These are phyloP conservation scores for Rhizomucor miehei DNA, from an alignment of 371 early-diverging fungal genomes.

Conservation along the genomic window DNA sequence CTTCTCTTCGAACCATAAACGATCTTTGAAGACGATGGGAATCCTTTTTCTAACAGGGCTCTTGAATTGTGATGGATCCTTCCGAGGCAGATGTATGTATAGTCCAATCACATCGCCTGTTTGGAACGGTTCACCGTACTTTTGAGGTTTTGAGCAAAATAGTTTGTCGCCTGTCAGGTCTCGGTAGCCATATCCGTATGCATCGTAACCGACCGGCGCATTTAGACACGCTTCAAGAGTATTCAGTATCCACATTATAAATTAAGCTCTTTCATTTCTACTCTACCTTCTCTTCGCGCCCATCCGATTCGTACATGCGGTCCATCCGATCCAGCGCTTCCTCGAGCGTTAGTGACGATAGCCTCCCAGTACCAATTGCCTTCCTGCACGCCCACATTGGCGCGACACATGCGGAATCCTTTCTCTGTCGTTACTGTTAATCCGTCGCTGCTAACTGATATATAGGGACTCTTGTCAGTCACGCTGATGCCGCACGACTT, in stretches of 20 bases:
- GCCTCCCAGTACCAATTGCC: slow-evolving; percentile 74
- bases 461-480: slow-evolving; percentile 64
- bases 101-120: slow-evolving; percentile 72
- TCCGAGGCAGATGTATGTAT: slow-evolving; percentile 57
- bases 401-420: slow-evolving; percentile 70
- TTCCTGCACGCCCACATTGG: slow-evolving; percentile 65
- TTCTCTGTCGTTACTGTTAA: slow-evolving; percentile 60
- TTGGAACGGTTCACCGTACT: slow-evolving; percentile 60
- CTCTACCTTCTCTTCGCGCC: slow-evolving; percentile 65
- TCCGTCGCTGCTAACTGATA: slow-evolving; percentile 61
- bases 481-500: slow-evolving; percentile 53
- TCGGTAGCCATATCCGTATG: slow-evolving; percentile 65
- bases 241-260: not conserved
- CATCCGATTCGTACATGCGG: slow-evolving; percentile 70
- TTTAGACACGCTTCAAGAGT: slow-evolving; percentile 51
- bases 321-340: slow-evolving; percentile 32
- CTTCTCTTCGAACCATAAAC: slow-evolving; percentile 67
- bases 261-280: not conserved
- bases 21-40: slow-evolving; percentile 62
- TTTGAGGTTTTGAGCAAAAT: slow-evolving; percentile 54
- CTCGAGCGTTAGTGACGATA: slow-evolving; percentile 43
- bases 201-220: slow-evolving; percentile 72
- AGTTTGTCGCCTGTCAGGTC: slow-evolving; percentile 67
- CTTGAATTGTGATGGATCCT: slow-evolving; percentile 36
- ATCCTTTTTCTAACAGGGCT: slow-evolving; percentile 53